phyloP scores from a whole-genome alignment of 495 filamentous ascomycete species.

The Penicillium riverlandense region DNA sequence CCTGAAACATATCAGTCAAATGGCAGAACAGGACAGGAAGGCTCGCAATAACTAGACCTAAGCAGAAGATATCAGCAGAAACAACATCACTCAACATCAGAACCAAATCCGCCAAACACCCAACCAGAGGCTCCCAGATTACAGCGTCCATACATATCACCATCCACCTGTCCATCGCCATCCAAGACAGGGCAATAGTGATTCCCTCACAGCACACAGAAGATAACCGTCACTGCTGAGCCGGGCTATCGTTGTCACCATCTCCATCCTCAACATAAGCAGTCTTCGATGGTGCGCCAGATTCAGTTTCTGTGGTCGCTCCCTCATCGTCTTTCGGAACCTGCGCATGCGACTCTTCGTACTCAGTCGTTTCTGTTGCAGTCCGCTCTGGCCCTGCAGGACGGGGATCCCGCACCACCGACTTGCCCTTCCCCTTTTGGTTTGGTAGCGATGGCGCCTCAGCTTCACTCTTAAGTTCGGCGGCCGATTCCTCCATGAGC shows the following conservation, averaged over 20 bases:
- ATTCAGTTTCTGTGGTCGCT: conserved; percentile 11
- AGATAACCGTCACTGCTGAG: conserved; percentile 1
- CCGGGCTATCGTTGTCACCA: not conserved
- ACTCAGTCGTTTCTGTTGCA: conserved; percentile 2
- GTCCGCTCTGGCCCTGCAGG: conserved; percentile 1
- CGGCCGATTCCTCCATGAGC: conserved; percentile 16
- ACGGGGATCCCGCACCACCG: conserved; percentile 7
- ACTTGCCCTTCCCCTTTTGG: conserved; percentile 15
- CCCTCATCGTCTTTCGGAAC: conserved; percentile 8
- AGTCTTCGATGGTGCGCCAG: conserved; percentile 5
- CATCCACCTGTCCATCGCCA: not conserved
- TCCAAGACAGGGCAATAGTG: not conserved
- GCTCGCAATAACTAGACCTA: not conserved
- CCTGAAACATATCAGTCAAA: not conserved
- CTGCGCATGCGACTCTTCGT: conserved; percentile 1
- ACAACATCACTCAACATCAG: conserved; percentile 1
- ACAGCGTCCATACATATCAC: not conserved
- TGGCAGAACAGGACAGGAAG: not conserved
- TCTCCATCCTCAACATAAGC: conserved; percentile 17
- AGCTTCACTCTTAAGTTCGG: conserved; percentile 19
- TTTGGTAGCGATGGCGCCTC: conserved; percentile 8
- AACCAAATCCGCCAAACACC: not conserved
- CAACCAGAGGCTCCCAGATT: not conserved
- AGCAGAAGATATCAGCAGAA: not conserved
- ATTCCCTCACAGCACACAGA: not conserved